Evolutionary conservation across 2,329 filamentous ascomycete species (phyloP), one percentile per base, ranked within the genome.

Genomic region (Alternaria gansuensis): DNA sequence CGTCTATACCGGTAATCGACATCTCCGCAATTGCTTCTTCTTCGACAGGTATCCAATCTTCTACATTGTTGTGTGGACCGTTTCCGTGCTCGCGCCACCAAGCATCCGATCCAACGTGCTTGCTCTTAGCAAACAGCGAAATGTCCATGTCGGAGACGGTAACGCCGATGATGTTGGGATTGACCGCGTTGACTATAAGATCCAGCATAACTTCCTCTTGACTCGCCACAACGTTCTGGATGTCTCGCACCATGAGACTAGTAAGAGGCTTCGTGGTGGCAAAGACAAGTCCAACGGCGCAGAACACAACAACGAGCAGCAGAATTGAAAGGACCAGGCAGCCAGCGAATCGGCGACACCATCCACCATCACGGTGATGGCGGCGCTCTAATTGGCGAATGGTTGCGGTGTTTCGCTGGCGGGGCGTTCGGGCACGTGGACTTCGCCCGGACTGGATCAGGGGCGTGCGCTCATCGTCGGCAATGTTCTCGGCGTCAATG

Each of bases 191-290:
- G 59, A 99, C 92, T 21, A 91, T 87, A 48, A 99, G 81, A 76
- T 99, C 94, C 70, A 98, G 86, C 87, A 99, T 97, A 40, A 99
- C 85, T 75, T 98, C 93, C 76, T 97, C 92, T 76, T 97, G 92
- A 69, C 92, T 97, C 2, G 93, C 93, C 48, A 98, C 85, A 24
- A 99, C 92, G 66, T 97, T 96, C 69, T 90, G 87, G 66, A 99
- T 92, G 63, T 89, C 88, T 54, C 90, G 82, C 43, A 98, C 87
- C 64, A 90, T 83, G 58, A 98, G 90, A 64, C 91, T 87, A 26
- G 87, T 85, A 46, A 99, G 85, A 6, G 93, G 91, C 72, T 96
- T 93, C 29, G 93, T 96, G 21, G 93, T 94, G 44, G 93, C 91
- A 78, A 97, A 90, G 78, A 97, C 88, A 76, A 98, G 95, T 23